Evolutionary conservation across 352 stramenopile species (phyloP).

Genomic region (Albugo laibachii): DNA sequence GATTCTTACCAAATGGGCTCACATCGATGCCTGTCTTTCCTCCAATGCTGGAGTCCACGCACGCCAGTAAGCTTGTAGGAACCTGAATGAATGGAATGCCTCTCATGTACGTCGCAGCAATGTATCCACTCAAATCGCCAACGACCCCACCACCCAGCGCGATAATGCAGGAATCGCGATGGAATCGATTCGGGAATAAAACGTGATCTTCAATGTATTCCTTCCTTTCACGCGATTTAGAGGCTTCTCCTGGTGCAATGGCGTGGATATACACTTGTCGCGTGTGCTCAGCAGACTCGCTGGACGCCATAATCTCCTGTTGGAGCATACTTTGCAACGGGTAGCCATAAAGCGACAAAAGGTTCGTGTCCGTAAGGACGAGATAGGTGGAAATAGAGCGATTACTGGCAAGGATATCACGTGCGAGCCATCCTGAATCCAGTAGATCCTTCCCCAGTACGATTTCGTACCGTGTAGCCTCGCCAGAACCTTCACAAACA

Average conservation of each 20-base stretch:
- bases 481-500: too few relatives aligned
- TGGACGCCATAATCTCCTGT: slow-evolving; percentile 12
- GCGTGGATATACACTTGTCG: slow-evolving; percentile 46
- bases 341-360: slow-evolving; percentile 48
- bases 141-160: slow-evolving; percentile 94
- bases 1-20: slow-evolving; percentile 89
- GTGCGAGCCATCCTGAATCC: slow-evolving; percentile 31
- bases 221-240: slow-evolving; percentile 65
- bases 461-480: slow-evolving; percentile 29
- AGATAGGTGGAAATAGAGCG: slow-evolving; percentile 50
- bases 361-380: slow-evolving; percentile 62
- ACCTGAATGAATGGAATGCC: slow-evolving; percentile 80
- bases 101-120: slow-evolving; percentile 94
- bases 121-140: slow-evolving; percentile 94
- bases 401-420: slow-evolving; percentile 36
- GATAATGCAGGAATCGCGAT: slow-evolving; percentile 66
- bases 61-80: slow-evolving; percentile 96
- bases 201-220: slow-evolving; percentile 61
- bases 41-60: slow-evolving; percentile 95
- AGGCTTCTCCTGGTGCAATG: slow-evolving; percentile 42
- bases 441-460: slow-evolving; percentile 49
- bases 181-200: slow-evolving; percentile 60
- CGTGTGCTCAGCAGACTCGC: neutral
- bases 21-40: slow-evolving; percentile 97
- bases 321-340: slow-evolving; percentile 24